These are phyloP conservation scores for Hyphopichia buzzinii DNA, from an alignment of 1,139 yeast species.

Conservation along the genomic window DNA sequence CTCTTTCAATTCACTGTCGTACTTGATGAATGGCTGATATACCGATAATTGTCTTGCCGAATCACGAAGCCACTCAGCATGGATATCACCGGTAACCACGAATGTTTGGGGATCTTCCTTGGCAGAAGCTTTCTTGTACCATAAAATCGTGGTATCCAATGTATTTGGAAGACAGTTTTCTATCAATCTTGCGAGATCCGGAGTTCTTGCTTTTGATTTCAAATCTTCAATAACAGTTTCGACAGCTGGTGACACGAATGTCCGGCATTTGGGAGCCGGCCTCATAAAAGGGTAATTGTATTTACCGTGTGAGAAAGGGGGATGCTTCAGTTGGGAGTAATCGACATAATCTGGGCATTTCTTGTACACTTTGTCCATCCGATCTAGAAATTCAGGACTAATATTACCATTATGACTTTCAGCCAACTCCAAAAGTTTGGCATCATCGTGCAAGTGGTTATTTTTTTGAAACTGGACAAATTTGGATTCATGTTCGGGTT, in stretches of 20 bases:
- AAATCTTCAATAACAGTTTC: constrained; percentile 61
- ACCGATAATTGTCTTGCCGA: constrained; percentile 82
- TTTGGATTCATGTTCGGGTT: too few species aligned
- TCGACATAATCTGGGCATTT: constrained; percentile 44
- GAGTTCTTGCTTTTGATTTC: constrained; percentile 47
- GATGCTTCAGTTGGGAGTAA: constrained; percentile 42
- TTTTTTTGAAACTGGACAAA: constrained; percentile 1
- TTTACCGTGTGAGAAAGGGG: constrained; percentile 49
- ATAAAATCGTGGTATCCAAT: constrained; percentile 79
- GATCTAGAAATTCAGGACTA: constrained; percentile 13
- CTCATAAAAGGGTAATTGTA: constrained; percentile 68
- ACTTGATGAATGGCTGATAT: constrained; percentile 58
- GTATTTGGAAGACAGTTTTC: constrained; percentile 89
- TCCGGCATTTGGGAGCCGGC: constrained; percentile 70
- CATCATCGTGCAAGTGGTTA: neutral
- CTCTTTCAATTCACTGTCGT: constrained; percentile 49
- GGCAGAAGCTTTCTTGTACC: constrained; percentile 44
- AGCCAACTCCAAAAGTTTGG: neutral
- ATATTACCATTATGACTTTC: constrained; percentile 7
- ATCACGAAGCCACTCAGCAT: constrained; percentile 89
- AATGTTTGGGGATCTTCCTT: constrained; percentile 39
- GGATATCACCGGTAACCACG: constrained; percentile 86
- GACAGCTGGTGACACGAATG: constrained; percentile 62
- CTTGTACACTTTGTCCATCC: constrained; percentile 18
- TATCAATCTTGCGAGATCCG: constrained; percentile 69